Evolutionary conservation across 192 early-diverging fungal species (phyloP), one percentile per base, ranked within the genome.

Genomic region (Coemansia sp.): DNA sequence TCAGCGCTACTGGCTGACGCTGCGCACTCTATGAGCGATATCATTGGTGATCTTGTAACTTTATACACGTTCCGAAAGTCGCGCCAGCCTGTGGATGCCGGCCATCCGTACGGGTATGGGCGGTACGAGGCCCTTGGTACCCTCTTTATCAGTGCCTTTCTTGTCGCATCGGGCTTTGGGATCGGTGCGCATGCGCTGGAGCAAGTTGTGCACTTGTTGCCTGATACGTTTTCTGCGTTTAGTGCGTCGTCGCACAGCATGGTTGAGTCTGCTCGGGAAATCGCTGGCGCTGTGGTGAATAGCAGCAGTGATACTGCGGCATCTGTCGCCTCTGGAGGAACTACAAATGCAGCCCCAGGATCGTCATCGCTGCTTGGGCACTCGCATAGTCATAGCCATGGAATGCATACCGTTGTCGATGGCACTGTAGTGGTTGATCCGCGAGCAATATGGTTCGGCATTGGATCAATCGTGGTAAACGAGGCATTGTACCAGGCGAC

Each of bases 1-100:
- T 89, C 91, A 12, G 87, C 91, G 6, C 73, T 94, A 45, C 42
- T 94, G 23, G 93, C 93, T 0, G 93, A 94, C 53, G 93, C 90
- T 2, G 84, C 84, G 3, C 93, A 94, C 76, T 92, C 91, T 30
- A 60, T 94, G 42, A 90, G 88, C 87, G 88, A 90, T 65, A 70
- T 90, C 9, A 30, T 90, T 30, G 86, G 88, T 61, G 93, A 94
- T 64, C 73, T 91, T 57, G 91, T 92, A 4, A 92, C 93, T 20
- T 65, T 94, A n/a, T 92, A 88, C 61, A 86, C 91, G 18, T 92
- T 89, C 63, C 81, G 84, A 45, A 85, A 84, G 67, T 90, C 93
- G 31, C 74, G 93, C 58, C 71, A 70, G 63, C 75, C 84, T 1
- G 74, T 86, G 2, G 88, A 92, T 69, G 63, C 46, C 15, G 57